Percentiles rank a stretch among this genome's conserved stretches.
Evolutionary conservation across 768 basidiomycete genomes (phyloP).

Genomic region (Glaciozyma martinii): DNA sequence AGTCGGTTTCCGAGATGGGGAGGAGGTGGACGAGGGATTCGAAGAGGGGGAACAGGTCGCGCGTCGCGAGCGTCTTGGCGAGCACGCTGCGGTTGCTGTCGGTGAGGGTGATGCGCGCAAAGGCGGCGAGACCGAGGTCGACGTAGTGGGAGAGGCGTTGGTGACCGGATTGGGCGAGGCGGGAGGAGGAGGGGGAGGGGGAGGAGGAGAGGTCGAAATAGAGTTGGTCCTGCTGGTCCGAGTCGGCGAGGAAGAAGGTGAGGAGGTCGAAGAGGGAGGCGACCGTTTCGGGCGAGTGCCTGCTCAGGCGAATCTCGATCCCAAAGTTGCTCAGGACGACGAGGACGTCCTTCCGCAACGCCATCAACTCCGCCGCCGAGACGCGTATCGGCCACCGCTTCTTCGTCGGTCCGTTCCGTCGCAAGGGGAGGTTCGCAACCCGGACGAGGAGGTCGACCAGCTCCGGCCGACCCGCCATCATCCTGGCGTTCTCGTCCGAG

Average conservation of each 20-base stretch:
- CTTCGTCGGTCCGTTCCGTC: neutral
- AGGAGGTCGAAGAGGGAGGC: slow-evolving; percentile 24
- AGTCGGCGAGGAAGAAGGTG: slow-evolving; percentile 38
- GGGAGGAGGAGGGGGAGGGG: neutral
- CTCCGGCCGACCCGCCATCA: slow-evolving; percentile 57
- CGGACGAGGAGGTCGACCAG: slow-evolving; percentile 61
- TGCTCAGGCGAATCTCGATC: slow-evolving; percentile 47
- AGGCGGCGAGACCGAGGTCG: slow-evolving; percentile 73
- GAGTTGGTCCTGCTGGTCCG: slow-evolving; percentile 37
- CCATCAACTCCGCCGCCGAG: slow-evolving; percentile 61
- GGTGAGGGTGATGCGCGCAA: slow-evolving; percentile 63
- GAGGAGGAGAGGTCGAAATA: slow-evolving; percentile 20
- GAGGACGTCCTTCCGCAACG: slow-evolving; percentile 67
- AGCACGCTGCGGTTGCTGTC: slow-evolving; percentile 73
- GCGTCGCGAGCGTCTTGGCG: slow-evolving; percentile 52
- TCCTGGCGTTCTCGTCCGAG: slow-evolving; percentile 58
- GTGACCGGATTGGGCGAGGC: slow-evolving; percentile 45
- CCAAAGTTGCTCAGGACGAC: slow-evolving; percentile 60
- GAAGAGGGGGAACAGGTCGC: slow-evolving; percentile 56
- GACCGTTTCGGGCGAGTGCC: slow-evolving; percentile 35
- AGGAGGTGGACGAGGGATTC: slow-evolving; percentile 67
- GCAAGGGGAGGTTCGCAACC: slow-evolving; percentile 25
- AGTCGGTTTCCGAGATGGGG: slow-evolving; percentile 70
- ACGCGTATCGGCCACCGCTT: slow-evolving; percentile 51
- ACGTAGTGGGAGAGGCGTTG: slow-evolving; percentile 46